Conservation (phyloP, 495 filamentous ascomycete species). For the Aspergillus kassunensis region DNA sequence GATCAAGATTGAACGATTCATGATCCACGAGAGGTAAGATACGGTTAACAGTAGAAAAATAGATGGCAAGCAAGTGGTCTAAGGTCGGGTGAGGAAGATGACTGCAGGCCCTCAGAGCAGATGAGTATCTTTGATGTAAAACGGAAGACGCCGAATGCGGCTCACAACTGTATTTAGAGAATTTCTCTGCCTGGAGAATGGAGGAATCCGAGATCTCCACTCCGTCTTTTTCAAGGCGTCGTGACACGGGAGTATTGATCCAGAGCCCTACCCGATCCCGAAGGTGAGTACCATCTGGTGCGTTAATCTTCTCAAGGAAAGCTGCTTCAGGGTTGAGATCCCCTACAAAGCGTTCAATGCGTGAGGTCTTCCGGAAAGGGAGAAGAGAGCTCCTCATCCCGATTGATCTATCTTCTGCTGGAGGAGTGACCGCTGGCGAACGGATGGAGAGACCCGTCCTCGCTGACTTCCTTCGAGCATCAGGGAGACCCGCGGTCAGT, state of each 20-base stretch:
- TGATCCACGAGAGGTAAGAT: constrained; percentile 38
- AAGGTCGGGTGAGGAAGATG: constrained; percentile 26
- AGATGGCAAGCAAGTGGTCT: constrained; percentile 26
- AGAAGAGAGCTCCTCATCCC: neutral
- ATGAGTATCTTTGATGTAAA: constrained; percentile 27
- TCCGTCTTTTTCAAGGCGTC: constrained; percentile 5
- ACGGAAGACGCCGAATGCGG: constrained; percentile 20
- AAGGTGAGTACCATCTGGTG: constrained; percentile 28
- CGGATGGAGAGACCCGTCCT: neutral
- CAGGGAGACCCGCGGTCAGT: neutral
- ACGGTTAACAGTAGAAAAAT: constrained; percentile 32
- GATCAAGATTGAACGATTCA: constrained; percentile 17
- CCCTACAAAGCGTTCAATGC: constrained; percentile 41
- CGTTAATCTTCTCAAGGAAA: constrained; percentile 36
- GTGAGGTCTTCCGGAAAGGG: constrained; percentile 12
- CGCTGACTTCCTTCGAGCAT: neutral
- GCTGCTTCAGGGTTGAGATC: constrained; percentile 48
- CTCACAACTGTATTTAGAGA: constrained; percentile 12
- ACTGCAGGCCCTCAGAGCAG: constrained; percentile 27
- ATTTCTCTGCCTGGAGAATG: constrained; percentile 4
- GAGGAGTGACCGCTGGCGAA: neutral
- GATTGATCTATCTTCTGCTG: neutral
- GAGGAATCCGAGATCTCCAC: constrained; percentile 1
- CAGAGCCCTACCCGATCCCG: constrained; percentile 43
- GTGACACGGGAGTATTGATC: constrained; percentile 31